Evolutionary conservation across 2,329 filamentous ascomycete species (phyloP).

Genomic region (Cladophialophora chaetospira): DNA sequence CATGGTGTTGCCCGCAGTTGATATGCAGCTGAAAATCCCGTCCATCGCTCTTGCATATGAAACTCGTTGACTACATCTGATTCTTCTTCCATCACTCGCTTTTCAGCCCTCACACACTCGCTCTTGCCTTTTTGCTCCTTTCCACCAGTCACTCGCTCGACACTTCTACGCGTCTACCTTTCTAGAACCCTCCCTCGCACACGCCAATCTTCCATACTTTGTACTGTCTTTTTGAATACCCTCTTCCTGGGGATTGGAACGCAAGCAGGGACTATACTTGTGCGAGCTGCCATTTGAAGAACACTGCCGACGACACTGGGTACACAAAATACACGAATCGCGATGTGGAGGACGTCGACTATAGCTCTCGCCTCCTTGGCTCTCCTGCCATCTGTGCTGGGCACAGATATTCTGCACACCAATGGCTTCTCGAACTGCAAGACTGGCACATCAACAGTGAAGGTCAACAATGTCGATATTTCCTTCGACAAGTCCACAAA

Average conservation of each 20-base stretch:
- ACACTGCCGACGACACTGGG: neutral
- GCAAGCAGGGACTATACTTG: neutral
- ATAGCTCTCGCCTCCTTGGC: constrained; percentile 25
- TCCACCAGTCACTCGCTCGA: constrained; percentile 17
- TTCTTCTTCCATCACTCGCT: constrained; percentile 1
- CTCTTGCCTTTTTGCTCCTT: constrained; percentile 7
- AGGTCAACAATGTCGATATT: constrained; percentile 73
- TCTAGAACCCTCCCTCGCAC: neutral
- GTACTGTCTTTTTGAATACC: neutral
- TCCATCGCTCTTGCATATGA: constrained; percentile 17
- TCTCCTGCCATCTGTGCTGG: constrained; percentile 51
- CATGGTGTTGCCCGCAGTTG: constrained; percentile 12
- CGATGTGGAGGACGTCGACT: constrained; percentile 25
- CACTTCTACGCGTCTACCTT: neutral
- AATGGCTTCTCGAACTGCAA: constrained; percentile 75
- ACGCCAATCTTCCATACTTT: neutral
- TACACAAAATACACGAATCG: constrained; percentile 1
- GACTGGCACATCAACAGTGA: constrained; percentile 58
- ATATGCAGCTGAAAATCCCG: constrained; percentile 24
- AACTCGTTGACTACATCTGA: constrained; percentile 2
- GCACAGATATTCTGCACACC: constrained; percentile 74
- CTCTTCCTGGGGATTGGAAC: neutral
- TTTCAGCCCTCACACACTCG: constrained; percentile 19
- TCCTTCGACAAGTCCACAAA: constrained; percentile 75
- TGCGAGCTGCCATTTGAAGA: constrained; percentile 6